Base-by-base conservation (phyloP, 805 yeast genomes). In the Candida cerambycidarum region DNA sequence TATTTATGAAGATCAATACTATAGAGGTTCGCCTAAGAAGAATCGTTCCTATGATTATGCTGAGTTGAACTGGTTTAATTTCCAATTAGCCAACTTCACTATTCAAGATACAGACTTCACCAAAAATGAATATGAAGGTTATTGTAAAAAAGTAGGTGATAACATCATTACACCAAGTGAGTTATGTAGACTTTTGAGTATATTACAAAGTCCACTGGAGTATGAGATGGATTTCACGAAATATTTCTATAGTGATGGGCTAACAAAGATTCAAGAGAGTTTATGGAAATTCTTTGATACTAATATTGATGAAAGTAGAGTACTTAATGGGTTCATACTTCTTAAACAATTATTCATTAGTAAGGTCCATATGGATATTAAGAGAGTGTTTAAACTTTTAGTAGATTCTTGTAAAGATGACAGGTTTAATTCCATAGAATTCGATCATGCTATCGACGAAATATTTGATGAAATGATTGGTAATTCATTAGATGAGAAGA, bases 21-120 rank as follows among this genome's bases (percentile, higher is more conserved):
- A 51, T 11, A 51, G 62, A 4, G 63, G 67, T 3, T 71, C 76
- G 8, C 67, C 75, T 0, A 63, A 64, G 36, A 42, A 40, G 27
- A 48, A 48, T 14, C 7, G 17, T 14, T 61, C 60, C 3, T 65
- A 70, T 43, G 60, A 61, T 38, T 56, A 65, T 37, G 46, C 65
- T 4, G 63, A 63, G 4, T 46, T 60, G 25, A 63, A 70, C 38
- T 70, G 76, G 69, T 65, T 67, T 50, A 68, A 59, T 54, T 67
- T 57, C 46, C 72, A 59, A 56, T 52, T 60, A 18, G 67, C 67
- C 6, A 62, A 37, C 16, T 9, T 36, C 2, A 25, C 39, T 10
- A 25, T 33, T 14, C 38, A 32, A 3, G 32, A 39, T 15, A n/a
- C 13, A 5, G 44, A 37, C 11, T 14, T 42, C 12, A 42, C 35